Evolutionary conservation across 148 eudicot species (phyloP).

Genomic region (Vaccinium corymbosum): DNA sequence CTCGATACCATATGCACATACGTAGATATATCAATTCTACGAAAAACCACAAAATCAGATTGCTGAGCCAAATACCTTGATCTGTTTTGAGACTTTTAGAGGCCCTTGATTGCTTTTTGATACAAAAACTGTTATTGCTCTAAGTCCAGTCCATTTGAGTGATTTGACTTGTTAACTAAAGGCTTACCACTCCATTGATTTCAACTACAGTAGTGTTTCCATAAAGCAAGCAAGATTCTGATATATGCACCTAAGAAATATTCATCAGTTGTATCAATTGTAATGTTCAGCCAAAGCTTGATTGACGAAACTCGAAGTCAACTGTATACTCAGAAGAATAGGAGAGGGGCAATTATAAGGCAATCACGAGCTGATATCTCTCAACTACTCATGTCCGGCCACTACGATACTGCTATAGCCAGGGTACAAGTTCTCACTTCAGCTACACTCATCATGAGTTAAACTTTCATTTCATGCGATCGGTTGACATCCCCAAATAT

Average conservation of each 20-base stretch:
- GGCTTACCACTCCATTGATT: not conserved
- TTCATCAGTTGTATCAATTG: not conserved
- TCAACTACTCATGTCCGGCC: constrained; percentile 20
- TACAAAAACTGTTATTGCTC: not conserved
- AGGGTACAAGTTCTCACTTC: constrained; percentile 16
- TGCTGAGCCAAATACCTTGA: not conserved
- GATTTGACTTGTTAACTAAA: not conserved
- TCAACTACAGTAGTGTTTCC: not conserved
- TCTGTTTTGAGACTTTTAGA: not conserved
- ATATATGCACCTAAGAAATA: not conserved
- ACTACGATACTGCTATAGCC: constrained; percentile 14
- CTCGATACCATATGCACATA: not conserved
- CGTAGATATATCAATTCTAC: too few species aligned
- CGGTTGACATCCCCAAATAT: not conserved
- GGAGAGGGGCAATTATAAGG: constrained; percentile 27
- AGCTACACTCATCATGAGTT: not conserved
- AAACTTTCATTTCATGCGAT: not conserved
- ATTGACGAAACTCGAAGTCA: constrained; percentile 19
- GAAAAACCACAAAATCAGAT: not conserved
- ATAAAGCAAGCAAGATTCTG: not conserved
- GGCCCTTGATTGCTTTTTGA: not conserved
- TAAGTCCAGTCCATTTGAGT: not conserved
- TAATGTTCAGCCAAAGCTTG: constrained; percentile 23
- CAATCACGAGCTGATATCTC: constrained; percentile 22
- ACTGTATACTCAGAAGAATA: constrained; percentile 19